Conservation (phyloP, 352 stramenopile genomes). For the Paralagenidium karlingii region DNA sequence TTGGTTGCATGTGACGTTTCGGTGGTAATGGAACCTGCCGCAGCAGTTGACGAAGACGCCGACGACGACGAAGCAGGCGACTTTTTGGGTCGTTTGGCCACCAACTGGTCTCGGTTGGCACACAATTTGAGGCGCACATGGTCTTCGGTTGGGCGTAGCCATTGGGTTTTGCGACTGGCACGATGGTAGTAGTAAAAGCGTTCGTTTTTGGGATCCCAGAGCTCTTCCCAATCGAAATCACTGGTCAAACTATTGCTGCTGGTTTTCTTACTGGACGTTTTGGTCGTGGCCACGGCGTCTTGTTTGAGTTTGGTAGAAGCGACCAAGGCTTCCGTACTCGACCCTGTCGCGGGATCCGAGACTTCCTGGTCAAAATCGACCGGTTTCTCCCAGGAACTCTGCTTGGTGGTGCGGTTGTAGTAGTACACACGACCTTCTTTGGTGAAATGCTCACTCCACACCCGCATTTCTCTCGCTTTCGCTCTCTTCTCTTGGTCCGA, state of each 20-base stretch:
- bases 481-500: neutral
- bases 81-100: constrained; percentile 8
- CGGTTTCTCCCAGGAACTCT: constrained; percentile 80
- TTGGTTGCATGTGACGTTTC: no score
- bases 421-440: constrained; percentile 81
- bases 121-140: constrained; percentile 66
- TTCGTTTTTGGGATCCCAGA: constrained; percentile 79
- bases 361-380: constrained; percentile 56
- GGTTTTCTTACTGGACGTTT: no score
- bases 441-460: constrained; percentile 79
- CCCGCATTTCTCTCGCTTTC: constrained; percentile 7
- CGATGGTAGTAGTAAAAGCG: constrained; percentile 83
- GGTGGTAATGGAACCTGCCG: no score
- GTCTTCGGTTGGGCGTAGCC: constrained; percentile 63
- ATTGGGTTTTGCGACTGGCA: constrained; percentile 65
- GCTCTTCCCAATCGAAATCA: constrained; percentile 59
- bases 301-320: constrained; percentile 2
- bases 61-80: no score
- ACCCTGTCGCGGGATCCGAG: neutral
- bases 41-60: constrained; percentile 6
- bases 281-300: constrained; percentile 5
- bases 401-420: constrained; percentile 80
- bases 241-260: no score
- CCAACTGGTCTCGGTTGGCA: no score
- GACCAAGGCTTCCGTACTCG: neutral